phyloP scores from a whole-genome alignment of 306 rosid species.

The Carpinus fangiana region DNA sequence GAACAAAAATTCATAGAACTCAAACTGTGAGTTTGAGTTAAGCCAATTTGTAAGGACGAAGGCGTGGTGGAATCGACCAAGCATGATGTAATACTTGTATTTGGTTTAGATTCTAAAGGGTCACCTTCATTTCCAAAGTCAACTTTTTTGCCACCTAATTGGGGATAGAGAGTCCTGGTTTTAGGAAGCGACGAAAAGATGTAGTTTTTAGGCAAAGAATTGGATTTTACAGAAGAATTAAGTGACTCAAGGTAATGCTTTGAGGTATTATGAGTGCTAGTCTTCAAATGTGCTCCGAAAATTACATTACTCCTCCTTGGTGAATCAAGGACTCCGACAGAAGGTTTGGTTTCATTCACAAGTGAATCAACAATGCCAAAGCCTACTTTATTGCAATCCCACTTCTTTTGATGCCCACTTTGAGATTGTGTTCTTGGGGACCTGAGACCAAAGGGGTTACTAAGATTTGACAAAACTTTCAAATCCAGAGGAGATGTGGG shows the following conservation, averaged over 20 bases:
- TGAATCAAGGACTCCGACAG: constrained; percentile 43
- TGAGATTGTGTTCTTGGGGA: constrained; percentile 38
- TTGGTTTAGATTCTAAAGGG: constrained; percentile 37
- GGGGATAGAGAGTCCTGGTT: constrained; percentile 38
- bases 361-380: constrained; percentile 74
- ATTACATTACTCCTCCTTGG: constrained; percentile 58
- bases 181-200: constrained; percentile 44
- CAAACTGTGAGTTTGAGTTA: constrained; percentile 28
- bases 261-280: constrained; percentile 39
- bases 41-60: constrained; percentile 34
- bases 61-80: constrained; percentile 42
- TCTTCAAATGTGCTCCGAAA: constrained; percentile 70
- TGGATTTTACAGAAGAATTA: constrained; percentile 47
- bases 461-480: constrained; percentile 56
- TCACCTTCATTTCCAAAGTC: constrained; percentile 32
- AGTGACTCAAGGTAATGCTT: constrained; percentile 37
- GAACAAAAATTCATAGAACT: constrained; percentile 31
- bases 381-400: constrained; percentile 57
- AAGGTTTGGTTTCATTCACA: constrained; percentile 47
- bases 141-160: constrained; percentile 30
- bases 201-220: constrained; percentile 77
- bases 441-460: constrained; percentile 51
- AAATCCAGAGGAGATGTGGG: constrained; percentile 83
- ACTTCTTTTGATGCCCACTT: constrained; percentile 45
- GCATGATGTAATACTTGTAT: constrained; percentile 25